A percentile compares a stretch with the other conserved stretches of the same genome.
Evolutionary conservation across 306 rosid genomes (phyloP).

Genomic region (Lablab purpureus): DNA sequence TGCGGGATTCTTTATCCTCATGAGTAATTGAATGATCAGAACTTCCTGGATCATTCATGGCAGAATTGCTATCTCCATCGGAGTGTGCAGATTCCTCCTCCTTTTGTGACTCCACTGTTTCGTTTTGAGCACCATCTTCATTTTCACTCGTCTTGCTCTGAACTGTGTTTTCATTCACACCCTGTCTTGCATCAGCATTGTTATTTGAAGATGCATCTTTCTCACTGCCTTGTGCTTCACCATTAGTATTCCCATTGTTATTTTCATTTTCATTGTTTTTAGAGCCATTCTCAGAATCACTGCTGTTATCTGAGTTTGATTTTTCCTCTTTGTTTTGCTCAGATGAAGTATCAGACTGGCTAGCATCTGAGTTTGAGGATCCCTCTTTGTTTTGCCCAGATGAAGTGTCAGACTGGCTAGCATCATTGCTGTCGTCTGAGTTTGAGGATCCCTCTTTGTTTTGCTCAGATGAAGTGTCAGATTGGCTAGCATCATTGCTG

Average conservation of each 20-base stretch:
- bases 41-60: slow-evolving; percentile 48
- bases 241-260: slow-evolving; percentile 46
- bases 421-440: slow-evolving; percentile 50
- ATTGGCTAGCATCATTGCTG: slow-evolving; percentile 42
- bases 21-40: slow-evolving; percentile 61
- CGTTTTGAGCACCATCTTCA: slow-evolving; percentile 51
- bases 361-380: slow-evolving; percentile 50
- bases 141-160: slow-evolving; percentile 50
- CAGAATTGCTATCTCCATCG: slow-evolving; percentile 43
- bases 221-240: slow-evolving; percentile 39
- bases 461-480: no score
- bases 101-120: slow-evolving; percentile 50
- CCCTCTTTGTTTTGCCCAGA: slow-evolving; percentile 54
- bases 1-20: slow-evolving; percentile 62
- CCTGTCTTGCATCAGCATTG: slow-evolving; percentile 43
- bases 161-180: slow-evolving; percentile 44
- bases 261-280: slow-evolving; percentile 37
- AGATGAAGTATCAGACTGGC: slow-evolving; percentile 41
- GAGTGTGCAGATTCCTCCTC: slow-evolving; percentile 52
- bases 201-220: slow-evolving; percentile 42
- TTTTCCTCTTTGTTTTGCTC: slow-evolving; percentile 55
- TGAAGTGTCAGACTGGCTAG: slow-evolving; percentile 38
- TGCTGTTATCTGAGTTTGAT: slow-evolving; percentile 52
- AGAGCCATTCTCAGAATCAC: slow-evolving; percentile 40
- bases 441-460: slow-evolving; percentile 48